Evolutionary conservation across 495 filamentous ascomycete species (phyloP).

Genomic region (Talaromyces thailandensis): DNA sequence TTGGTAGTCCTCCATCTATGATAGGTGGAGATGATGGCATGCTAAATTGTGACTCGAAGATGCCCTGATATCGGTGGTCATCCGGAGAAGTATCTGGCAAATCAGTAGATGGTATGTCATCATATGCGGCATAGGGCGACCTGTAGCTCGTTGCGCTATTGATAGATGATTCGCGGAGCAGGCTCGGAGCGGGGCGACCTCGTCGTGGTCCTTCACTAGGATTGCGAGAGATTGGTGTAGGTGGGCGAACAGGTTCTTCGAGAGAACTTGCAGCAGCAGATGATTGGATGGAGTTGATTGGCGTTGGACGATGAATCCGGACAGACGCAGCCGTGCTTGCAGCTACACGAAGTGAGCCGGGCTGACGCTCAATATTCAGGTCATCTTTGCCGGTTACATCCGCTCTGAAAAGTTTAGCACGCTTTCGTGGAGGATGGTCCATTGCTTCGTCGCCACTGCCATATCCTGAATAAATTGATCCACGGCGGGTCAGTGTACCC

Average conservation of each 20-base stretch:
- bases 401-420: slow-evolving; percentile 61
- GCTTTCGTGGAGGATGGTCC: slow-evolving; percentile 55
- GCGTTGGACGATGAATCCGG: slow-evolving; percentile 72
- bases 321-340: slow-evolving; percentile 83
- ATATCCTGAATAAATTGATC: slow-evolving; percentile 49
- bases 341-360: slow-evolving; percentile 75
- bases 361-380: slow-evolving; percentile 55
- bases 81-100: slow-evolving; percentile 32
- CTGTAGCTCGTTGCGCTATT: slow-evolving; percentile 26
- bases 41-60: slow-evolving; percentile 41
- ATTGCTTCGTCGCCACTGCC: slow-evolving; percentile 59
- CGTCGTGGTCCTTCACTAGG: slow-evolving; percentile 24
- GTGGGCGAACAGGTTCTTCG: slow-evolving; percentile 72
- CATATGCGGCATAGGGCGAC: slow-evolving; percentile 40
- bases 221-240: slow-evolving; percentile 63
- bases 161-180: slow-evolving; percentile 35
- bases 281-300: slow-evolving; percentile 42
- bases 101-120: slow-evolving; percentile 24
- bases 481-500: slow-evolving; percentile 21
- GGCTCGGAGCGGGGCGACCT: slow-evolving; percentile 22
- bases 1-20: slow-evolving; percentile 44
- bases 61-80: slow-evolving; percentile 35
- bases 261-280: slow-evolving; percentile 40
- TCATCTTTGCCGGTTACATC: slow-evolving; percentile 58
- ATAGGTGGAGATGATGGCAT: slow-evolving; percentile 77